These are phyloP conservation scores for Pelargonium myrrhifolium DNA, from an alignment of 441 rosid species.

Conservation along the genomic window DNA sequence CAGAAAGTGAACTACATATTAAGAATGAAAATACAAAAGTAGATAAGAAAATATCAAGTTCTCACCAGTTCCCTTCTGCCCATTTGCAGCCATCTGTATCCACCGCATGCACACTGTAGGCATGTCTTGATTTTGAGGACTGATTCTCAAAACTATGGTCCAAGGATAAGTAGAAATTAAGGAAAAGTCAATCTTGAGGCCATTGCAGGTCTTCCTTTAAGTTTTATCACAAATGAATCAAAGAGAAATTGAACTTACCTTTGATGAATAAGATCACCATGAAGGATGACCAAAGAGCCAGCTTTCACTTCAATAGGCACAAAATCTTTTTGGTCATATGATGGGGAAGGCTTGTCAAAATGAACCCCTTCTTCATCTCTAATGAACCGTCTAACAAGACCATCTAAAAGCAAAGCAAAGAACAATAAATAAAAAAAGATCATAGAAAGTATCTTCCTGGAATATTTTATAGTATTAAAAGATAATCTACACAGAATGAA, in stretches of 20 bases:
- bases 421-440: constrained; percentile 11
- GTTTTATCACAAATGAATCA: constrained; percentile 1
- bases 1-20: no score
- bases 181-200: constrained; percentile 3
- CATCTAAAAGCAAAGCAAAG: constrained; percentile 41
- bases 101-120: constrained; percentile 83
- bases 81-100: constrained; percentile 94
- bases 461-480: not conserved
- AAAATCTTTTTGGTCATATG: constrained; percentile 71
- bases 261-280: constrained; percentile 85
- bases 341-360: constrained; percentile 68
- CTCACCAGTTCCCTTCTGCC: constrained; percentile 80
- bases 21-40: not conserved
- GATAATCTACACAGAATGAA: not conserved
- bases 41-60: constrained; percentile 1
- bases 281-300: constrained; percentile 81
- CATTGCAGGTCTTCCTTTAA: constrained; percentile 4
- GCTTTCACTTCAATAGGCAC: constrained; percentile 84
- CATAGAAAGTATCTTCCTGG: constrained; percentile 7
- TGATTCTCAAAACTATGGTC: constrained; percentile 68
- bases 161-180: constrained; percentile 15
- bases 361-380: constrained; percentile 74
- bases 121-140: constrained; percentile 86
- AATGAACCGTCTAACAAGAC: constrained; percentile 76
- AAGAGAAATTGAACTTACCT: constrained; percentile 37